Evolutionary conservation across 2,329 filamentous ascomycete species (phyloP).

Genomic region (Bipolaris gigantea): DNA sequence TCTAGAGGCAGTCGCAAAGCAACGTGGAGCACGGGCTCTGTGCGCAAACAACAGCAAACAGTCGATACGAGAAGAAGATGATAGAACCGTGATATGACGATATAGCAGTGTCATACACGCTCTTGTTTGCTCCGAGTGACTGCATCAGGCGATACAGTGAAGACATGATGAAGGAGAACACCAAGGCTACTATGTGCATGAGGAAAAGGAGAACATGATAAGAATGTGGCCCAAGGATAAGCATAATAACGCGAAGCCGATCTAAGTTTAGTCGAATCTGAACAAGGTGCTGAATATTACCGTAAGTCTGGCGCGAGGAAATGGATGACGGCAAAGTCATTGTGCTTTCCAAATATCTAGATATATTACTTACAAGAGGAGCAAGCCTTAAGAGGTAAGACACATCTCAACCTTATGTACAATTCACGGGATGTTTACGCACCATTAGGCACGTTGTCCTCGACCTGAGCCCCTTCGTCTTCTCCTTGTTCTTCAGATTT

Average conservation of each 20-base stretch:
- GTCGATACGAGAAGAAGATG: background rate
- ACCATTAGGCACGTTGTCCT: conserved; percentile 25
- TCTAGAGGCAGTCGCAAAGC: conserved; percentile 16
- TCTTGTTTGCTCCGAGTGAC: conserved; percentile 1
- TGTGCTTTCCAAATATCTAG: background rate
- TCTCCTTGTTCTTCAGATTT: conserved; percentile 19
- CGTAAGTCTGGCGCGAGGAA: background rate
- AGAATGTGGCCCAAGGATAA: background rate
- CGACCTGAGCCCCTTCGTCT: conserved; percentile 27
- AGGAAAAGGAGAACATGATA: too few relatives aligned
- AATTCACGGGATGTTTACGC: conserved; percentile 12
- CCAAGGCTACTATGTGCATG: background rate
- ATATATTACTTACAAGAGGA: background rate
- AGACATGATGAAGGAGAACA: background rate
- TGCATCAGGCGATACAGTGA: conserved; percentile 2
- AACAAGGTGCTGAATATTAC: background rate
- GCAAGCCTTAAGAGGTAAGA: background rate
- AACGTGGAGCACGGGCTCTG: conserved; percentile 5
- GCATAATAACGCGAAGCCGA: background rate
- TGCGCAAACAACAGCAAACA: conserved; percentile 12
- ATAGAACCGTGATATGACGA: background rate
- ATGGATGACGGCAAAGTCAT: too few relatives aligned
- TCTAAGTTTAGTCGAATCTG: background rate
- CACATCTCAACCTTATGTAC: background rate
- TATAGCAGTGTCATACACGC: background rate